Evolutionary conservation across 1,139 yeast species (phyloP).

Genomic region (Sugiyamaella neomexicana): DNA sequence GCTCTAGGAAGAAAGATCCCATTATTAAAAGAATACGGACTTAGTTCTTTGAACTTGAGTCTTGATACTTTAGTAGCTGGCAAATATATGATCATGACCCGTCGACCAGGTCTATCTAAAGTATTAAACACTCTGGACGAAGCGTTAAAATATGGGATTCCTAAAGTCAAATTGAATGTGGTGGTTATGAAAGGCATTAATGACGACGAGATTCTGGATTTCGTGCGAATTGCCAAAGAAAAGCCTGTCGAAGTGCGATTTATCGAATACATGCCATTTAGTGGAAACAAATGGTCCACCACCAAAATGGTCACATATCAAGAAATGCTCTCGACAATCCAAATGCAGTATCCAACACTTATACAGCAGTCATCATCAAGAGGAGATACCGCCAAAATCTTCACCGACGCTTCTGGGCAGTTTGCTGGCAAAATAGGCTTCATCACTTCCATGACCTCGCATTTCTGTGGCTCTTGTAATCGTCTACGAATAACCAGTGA

Average conservation of each 20-base stretch:
- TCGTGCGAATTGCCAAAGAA: slow-evolving; percentile 45
- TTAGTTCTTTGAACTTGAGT: slow-evolving; percentile 49
- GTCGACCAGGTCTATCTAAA: slow-evolving; percentile 48
- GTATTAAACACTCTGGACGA: slow-evolving; percentile 47
- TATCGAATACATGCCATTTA: slow-evolving; percentile 58
- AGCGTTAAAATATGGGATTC: slow-evolving; percentile 47
- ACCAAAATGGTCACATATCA: slow-evolving; percentile 47
- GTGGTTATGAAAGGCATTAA: slow-evolving; percentile 52
- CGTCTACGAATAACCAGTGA: slow-evolving; percentile 51
- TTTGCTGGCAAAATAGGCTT: slow-evolving; percentile 48
- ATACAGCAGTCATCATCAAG: slow-evolving; percentile 34
- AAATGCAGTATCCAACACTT: slow-evolving; percentile 31
- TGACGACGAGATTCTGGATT: slow-evolving; percentile 51
- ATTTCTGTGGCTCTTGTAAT: slow-evolving; percentile 52
- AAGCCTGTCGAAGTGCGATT: slow-evolving; percentile 49
- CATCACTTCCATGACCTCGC: slow-evolving; percentile 54
- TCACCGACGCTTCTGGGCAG: slow-evolving; percentile 41
- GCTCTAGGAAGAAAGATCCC: slow-evolving; percentile 50
- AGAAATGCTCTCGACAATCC: slow-evolving; percentile 44
- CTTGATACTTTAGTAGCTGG: slow-evolving; percentile 53
- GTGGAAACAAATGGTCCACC: slow-evolving; percentile 51
- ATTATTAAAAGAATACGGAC: slow-evolving; percentile 42
- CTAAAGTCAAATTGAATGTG: slow-evolving; percentile 49
- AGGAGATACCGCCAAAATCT: slow-evolving; percentile 53
- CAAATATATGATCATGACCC: slow-evolving; percentile 49